Base-by-base conservation (phyloP, 495 filamentous ascomycete genomes). In the Hypomontagnella monticulosa region DNA sequence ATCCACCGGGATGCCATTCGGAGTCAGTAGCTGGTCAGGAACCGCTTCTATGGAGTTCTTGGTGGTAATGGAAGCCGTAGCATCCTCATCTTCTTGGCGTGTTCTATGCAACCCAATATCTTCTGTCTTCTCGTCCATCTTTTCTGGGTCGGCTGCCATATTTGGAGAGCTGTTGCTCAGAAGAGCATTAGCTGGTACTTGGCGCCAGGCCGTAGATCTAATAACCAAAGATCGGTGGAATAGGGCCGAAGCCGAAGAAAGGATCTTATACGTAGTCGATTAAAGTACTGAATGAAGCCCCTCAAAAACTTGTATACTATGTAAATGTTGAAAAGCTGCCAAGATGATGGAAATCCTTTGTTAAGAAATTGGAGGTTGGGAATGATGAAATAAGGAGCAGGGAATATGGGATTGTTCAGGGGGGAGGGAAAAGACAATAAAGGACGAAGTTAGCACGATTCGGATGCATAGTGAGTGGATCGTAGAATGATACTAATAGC, bases 181-280 rank as follows among this genome's bases (percentile, higher is more conserved):
- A 11, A 19, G 10, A 55, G 18, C 43, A 51, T 20, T 27, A 27
- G 6, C 23, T 30, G 19, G 16, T 6, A 7, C 27, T 57, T 10
- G 42, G 33, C 32, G 42, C n/a, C 40, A 34, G 19, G 23, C 14
- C 15, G 9, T 30, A 48, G 32, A 4, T 11, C 33, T 43, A 27
- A 43, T 48, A 62, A 53, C 38, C 58, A 53, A 53, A 58, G 61
- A 62, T 67, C 64, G 64, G 58, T 52, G 41, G 44, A 56, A 37
- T 23, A 34, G 16, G 12, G 27, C 6, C 19, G 27, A 51, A 34
- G 27, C 15, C 38, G 10, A 14, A 52, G 23, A 23, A 20, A 23
- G 9, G 2, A 20, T 30, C 1, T n/a, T 44, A n/a, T n/a, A n/a
- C 23, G 32, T 15, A 19, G 15, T 38, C 34, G 40, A 44, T 23